Conservation (phyloP, 2,329 filamentous ascomycete genomes). For the Pestalotiopsis fici region DNA sequence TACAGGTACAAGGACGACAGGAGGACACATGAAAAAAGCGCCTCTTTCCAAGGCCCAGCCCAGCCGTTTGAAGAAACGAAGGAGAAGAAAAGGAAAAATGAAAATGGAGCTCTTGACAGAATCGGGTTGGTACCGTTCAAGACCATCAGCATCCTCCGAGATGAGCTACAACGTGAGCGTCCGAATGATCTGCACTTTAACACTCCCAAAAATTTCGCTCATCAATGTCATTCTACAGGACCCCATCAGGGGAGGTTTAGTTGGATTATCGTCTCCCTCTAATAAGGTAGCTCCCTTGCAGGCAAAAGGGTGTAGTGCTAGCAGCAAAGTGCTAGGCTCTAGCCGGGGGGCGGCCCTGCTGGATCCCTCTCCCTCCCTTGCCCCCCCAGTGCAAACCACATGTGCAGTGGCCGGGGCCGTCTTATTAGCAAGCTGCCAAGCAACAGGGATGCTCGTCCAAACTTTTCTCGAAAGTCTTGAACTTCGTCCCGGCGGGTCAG, state of each 20-base stretch:
- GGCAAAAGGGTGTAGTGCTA: background rate
- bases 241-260: background rate
- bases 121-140: background rate
- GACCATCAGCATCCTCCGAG: background rate
- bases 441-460: background rate
- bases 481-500: background rate
- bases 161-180: background rate
- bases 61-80: background rate
- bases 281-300: background rate
- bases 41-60: background rate
- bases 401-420: background rate
- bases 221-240: background rate
- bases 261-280: too few species aligned
- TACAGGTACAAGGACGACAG: too few species aligned
- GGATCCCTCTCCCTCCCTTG: background rate
- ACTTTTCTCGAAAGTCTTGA: background rate
- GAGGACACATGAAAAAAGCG: background rate
- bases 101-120: background rate
- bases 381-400: background rate
- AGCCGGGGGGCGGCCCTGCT: background rate
- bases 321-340: background rate
- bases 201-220: background rate
- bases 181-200: background rate
- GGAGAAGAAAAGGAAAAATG: background rate
- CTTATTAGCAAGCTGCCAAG: background rate